Base-by-base conservation (phyloP, 139 green algal genomes). In the Haematococcus sp. region DNA sequence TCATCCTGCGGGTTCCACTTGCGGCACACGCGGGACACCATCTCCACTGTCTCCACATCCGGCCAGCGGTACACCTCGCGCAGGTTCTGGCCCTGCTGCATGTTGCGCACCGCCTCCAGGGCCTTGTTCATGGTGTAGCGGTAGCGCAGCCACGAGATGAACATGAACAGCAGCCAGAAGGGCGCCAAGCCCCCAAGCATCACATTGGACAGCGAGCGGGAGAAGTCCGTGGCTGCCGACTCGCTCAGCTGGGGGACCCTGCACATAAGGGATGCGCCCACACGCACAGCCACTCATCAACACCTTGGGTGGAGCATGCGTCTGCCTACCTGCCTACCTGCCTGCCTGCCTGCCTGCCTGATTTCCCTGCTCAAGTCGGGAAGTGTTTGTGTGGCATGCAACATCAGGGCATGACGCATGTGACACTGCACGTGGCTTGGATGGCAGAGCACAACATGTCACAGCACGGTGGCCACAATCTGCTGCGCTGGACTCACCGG, bases 1-100 rank as follows among this genome's bases (percentile, higher is more conserved):
- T 84, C 72, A 2, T 90, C 84, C 49, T 83, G 66, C 16, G 76
- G 79, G 34, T 83, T 64, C 78, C 76, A 84, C 33, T 61, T 74
- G 71, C 84, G 81, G 32, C 32, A 70, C 60, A 75, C 78, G 23
- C 82, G 76, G 1, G 81, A 70, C 15, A 71, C 46, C 7, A 88
- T 76, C 70, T 89, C 81, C 30, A 86, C 78, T 49, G 40, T 49
- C 40, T 49, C 40, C 40, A 49, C 40, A 11, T 49, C 40, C 7
- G 40, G 40, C 40, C 40, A 49, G 40, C 40, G 40, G 40, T 49
- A 49, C 52, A 60, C 52, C 52, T 60, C 52, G 11, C 52, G 9
- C 20, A 60, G 19, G 52, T 60, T 60, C 52, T 30, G 19, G 52
- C 23, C 31, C 17, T 11, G 60, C 60, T n/a, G 31, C 30, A 23